Conservation (phyloP, 805 yeast species). For the Yarrowia sp. region DNA sequence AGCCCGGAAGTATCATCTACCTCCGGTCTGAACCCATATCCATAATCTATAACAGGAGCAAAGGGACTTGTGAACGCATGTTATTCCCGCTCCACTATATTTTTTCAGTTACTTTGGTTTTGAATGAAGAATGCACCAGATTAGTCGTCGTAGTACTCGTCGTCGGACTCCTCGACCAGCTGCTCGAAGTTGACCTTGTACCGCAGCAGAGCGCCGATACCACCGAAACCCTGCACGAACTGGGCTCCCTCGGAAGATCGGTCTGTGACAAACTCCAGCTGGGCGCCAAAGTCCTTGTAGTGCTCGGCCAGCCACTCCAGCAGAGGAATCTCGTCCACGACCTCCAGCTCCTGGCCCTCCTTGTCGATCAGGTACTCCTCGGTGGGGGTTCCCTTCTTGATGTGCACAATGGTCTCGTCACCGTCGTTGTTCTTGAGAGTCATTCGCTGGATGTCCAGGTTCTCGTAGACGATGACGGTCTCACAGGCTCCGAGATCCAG, state of each 20-base stretch:
- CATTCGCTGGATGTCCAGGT: conserved; percentile 83
- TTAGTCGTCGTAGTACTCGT: conserved; percentile 67
- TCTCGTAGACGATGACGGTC: conserved; percentile 89
- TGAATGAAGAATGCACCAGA: conserved; percentile 5
- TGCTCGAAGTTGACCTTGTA: conserved; percentile 97
- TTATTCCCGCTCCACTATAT: conserved; percentile 12
- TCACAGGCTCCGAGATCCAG: conserved; percentile 96
- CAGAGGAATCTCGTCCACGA: conserved; percentile 80
- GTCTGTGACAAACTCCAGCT: conserved; percentile 94
- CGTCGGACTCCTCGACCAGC: conserved; percentile 85
- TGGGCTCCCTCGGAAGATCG: conserved; percentile 98
- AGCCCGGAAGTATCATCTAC: not conserved
- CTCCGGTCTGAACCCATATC: not conserved
- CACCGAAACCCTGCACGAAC: conserved; percentile 98
- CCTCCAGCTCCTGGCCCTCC: conserved; percentile 89
- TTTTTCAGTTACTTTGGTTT: conserved; percentile 1
- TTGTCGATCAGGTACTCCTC: conserved; percentile 80
- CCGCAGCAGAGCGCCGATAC: conserved; percentile 95
- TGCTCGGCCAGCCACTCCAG: conserved; percentile 98
- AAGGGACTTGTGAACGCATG: not conserved
- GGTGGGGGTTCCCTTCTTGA: conserved; percentile 73
- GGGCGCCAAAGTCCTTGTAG: conserved; percentile 92
- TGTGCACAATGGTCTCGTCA: conserved; percentile 72
- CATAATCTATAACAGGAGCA: conserved; percentile 10
- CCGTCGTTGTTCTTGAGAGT: conserved; percentile 85